Conservation (phyloP, 1,284 basidiomycete genomes). For the Prillingera fragicola region DNA sequence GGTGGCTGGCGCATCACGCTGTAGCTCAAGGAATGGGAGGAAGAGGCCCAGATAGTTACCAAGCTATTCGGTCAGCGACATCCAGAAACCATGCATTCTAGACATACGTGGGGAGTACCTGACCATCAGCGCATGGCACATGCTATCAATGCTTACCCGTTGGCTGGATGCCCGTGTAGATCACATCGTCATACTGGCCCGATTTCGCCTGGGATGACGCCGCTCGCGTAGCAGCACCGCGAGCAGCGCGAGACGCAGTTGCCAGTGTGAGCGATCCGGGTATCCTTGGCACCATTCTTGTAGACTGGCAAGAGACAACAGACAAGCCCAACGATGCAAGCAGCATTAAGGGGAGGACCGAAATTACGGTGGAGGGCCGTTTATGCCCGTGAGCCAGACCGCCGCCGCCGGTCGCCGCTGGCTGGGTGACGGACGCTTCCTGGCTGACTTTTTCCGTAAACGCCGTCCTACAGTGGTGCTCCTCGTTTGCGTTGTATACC, state of each 20-base stretch:
- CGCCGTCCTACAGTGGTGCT: too few species aligned
- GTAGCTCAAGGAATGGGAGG: slow-evolving; percentile 52
- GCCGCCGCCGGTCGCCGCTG: too few species aligned
- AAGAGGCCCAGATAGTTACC: slow-evolving; percentile 78
- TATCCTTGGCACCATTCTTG: slow-evolving; percentile 2
- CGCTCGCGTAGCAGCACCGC: neutral
- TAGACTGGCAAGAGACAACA: neutral
- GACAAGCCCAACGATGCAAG: too few species aligned
- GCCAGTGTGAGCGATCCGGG: neutral
- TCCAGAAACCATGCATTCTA: slow-evolving; percentile 16
- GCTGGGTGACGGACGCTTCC: too few species aligned
- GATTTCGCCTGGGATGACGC: neutral
- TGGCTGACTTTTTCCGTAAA: too few species aligned
- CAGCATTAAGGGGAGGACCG: too few species aligned
- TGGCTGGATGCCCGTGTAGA: slow-evolving; percentile 56
- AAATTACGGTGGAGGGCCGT: too few species aligned
- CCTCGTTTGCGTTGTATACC: too few species aligned
- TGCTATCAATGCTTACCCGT: slow-evolving; percentile 44
- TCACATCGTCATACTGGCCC: slow-evolving; percentile 12
- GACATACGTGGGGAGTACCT: slow-evolving; percentile 70
- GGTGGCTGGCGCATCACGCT: slow-evolving; percentile 56
- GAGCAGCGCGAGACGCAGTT: neutral
- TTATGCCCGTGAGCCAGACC: too few species aligned
- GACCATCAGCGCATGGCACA: slow-evolving; percentile 62
- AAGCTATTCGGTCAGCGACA: slow-evolving; percentile 56